Percentiles rank a stretch among this genome's conserved stretches.
phyloP scores from a whole-genome alignment of 495 filamentous ascomycete genomes.

The Podospora pseudoanserina region DNA sequence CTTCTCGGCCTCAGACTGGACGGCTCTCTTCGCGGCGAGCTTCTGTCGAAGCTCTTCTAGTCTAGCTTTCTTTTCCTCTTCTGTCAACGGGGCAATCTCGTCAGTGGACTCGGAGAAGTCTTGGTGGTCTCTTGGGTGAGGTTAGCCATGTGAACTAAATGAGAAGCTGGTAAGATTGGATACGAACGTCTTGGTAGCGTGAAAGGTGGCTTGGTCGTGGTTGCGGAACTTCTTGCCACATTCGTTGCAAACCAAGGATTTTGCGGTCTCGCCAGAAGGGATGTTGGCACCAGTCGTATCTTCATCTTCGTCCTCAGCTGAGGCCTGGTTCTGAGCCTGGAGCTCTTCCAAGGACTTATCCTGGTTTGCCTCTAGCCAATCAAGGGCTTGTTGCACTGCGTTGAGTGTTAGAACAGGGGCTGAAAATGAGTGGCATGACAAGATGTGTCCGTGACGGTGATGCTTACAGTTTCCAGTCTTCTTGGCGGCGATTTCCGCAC shows the following conservation, averaged over 20 bases:
- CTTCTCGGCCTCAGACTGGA: conserved; percentile 70
- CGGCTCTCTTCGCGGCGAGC: conserved; percentile 67
- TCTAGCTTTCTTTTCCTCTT: conserved; percentile 80
- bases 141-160: background rate
- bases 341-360: conserved; percentile 80
- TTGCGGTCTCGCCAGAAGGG: conserved; percentile 52
- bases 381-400: conserved; percentile 79
- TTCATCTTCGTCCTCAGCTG: conserved; percentile 39
- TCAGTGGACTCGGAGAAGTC: conserved; percentile 93
- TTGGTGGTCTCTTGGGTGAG: conserved; percentile 57
- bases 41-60: conserved; percentile 71
- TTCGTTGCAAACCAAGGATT: conserved; percentile 72
- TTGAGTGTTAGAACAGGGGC: conserved; percentile 12
- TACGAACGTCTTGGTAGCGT: conserved; percentile 75
- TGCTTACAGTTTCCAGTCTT: conserved; percentile 69
- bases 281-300: conserved; percentile 51
- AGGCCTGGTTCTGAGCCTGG: conserved; percentile 34
- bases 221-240: conserved; percentile 88
- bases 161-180: background rate
- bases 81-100: conserved; percentile 83
- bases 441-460: background rate
- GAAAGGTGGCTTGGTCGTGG: conserved; percentile 77
- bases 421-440: background rate
- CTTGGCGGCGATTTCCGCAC: conserved; percentile 76
- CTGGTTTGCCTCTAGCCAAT: conserved; percentile 89